phyloP scores from a whole-genome alignment of 1,284 basidiomycete species.

The Cryptococcus sp. region DNA sequence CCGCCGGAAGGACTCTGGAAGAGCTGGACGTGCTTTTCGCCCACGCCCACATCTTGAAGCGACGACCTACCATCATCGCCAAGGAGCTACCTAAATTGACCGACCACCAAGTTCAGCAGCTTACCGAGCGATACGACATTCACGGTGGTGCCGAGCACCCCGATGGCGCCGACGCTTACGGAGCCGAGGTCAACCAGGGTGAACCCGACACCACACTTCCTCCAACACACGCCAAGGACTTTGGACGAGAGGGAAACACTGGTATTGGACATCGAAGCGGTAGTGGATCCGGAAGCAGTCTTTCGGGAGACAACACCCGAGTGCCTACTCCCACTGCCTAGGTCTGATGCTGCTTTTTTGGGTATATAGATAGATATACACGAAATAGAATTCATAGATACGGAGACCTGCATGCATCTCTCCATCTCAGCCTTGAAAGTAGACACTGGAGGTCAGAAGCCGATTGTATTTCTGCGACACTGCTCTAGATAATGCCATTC shows the following conservation, averaged over 20 bases:
- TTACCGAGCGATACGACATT: conserved; percentile 48
- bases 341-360: too few relatives aligned
- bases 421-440: too few relatives aligned
- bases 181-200: conserved; percentile 18
- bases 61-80: conserved; percentile 41
- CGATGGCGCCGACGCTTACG: conserved; percentile 14
- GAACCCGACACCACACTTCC: conserved; percentile 36
- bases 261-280: too few relatives aligned
- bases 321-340: conserved; percentile 7
- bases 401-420: too few relatives aligned
- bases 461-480: too few relatives aligned
- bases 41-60: conserved; percentile 25
- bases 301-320: conserved; percentile 7
- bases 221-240: conserved; percentile 23
- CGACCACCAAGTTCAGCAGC: conserved; percentile 42
- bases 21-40: conserved; percentile 48
- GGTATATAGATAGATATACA: too few relatives aligned
- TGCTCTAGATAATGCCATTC: too few relatives aligned
- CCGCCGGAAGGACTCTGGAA: conserved; percentile 36
- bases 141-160: conserved; percentile 38
- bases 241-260: background rate
- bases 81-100: conserved; percentile 43
- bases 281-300: background rate
- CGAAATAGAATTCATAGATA: too few relatives aligned
- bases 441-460: too few relatives aligned